Evolutionary conservation across 148 eudicot species (phyloP).

Genomic region (Rhododendron molle): DNA sequence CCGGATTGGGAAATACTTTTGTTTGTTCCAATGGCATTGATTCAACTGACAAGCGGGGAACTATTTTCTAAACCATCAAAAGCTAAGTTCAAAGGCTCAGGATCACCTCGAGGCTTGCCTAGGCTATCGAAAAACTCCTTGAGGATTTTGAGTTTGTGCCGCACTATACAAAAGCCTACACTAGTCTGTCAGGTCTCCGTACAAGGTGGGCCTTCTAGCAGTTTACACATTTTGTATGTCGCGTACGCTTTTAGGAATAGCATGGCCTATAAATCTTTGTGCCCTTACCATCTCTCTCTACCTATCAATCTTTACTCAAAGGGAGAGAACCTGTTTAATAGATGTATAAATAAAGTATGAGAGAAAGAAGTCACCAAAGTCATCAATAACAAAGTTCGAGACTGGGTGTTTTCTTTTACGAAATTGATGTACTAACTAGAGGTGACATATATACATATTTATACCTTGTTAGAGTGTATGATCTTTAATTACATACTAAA

Average conservation of each 20-base stretch:
- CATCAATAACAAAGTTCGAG: background rate
- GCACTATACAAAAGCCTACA: background rate
- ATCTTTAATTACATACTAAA: background rate
- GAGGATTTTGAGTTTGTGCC: background rate
- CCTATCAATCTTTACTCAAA: background rate
- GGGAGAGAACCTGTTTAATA: background rate
- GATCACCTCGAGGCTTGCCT: background rate
- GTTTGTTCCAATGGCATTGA: background rate
- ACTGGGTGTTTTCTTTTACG: background rate
- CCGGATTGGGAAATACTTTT: background rate
- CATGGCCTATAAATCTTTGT: background rate
- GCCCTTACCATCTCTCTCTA: background rate
- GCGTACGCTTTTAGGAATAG: background rate
- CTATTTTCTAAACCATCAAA: background rate
- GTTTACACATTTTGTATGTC: background rate
- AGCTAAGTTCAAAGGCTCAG: background rate
- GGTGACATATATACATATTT: background rate
- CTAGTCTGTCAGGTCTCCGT: background rate
- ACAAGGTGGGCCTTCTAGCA: background rate
- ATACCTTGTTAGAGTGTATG: background rate
- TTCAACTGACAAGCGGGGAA: background rate
- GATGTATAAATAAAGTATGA: background rate
- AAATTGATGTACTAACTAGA: background rate
- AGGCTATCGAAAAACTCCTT: background rate
- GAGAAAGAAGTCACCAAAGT: background rate